Conservation (phyloP, 192 early-diverging fungal species). For the Phycomyces nitens region DNA sequence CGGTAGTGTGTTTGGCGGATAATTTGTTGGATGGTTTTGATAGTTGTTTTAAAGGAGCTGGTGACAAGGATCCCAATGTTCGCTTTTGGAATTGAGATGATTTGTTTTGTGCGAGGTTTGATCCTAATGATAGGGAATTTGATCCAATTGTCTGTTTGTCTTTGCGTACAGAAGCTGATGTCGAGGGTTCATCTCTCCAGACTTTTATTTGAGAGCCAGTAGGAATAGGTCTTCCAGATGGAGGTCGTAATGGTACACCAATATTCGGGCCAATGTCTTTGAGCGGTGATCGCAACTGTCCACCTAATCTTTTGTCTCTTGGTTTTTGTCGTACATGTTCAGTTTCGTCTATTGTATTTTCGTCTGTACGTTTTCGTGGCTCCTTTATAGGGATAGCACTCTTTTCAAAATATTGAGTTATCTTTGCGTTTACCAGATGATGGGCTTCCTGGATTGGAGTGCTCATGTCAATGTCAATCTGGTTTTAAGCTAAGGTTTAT, state of each 20-base stretch:
- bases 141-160: no score
- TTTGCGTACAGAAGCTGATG: neutral
- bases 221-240: neutral
- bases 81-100: no score
- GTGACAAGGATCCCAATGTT: neutral
- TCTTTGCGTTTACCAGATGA: neutral
- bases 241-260: neutral
- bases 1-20: neutral
- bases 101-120: no score
- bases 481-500: no score
- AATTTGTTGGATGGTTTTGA: neutral
- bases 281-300: neutral
- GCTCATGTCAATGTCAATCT: no score
- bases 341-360: neutral
- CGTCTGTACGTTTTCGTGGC: neutral
- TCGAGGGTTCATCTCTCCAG: neutral
- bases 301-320: neutral
- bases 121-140: no score
- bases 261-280: neutral
- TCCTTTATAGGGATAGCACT: neutral
- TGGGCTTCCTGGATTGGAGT: neutral
- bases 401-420: neutral
- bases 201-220: neutral
- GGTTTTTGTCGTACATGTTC: neutral
- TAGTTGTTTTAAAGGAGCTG: neutral